phyloP scores from a whole-genome alignment of 2,329 filamentous ascomycete genomes.

The Phyllosticta capitalensis region DNA sequence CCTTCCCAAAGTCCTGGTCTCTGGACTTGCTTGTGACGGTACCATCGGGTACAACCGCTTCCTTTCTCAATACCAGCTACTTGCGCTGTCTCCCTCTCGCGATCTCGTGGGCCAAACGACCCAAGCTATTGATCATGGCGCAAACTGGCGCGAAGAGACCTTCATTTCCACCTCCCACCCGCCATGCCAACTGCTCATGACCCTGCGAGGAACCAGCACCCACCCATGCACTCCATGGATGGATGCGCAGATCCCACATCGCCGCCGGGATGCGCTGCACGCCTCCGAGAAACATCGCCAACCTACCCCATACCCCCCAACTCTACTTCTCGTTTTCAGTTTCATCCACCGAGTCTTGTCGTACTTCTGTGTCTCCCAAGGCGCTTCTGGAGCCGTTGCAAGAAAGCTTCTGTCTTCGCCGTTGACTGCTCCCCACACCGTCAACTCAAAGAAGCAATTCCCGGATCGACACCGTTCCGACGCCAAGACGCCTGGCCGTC shows the following conservation, averaged over 20 bases:
- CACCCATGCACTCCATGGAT: not conserved
- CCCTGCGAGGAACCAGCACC: not conserved
- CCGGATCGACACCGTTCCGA: not conserved
- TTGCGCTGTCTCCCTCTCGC: not conserved
- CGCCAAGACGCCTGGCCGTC: not conserved
- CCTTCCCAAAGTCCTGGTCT: not conserved
- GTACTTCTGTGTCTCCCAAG: not conserved
- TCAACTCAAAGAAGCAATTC: not conserved
- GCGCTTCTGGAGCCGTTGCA: not conserved
- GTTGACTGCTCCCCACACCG: not conserved
- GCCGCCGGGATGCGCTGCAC: not conserved
- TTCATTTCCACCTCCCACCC: not conserved
- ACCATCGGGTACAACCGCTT: not conserved
- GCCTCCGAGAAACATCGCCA: not conserved
- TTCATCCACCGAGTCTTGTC: not conserved
- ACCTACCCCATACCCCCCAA: not conserved
- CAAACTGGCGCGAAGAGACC: not conserved
- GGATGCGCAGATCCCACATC: not conserved
- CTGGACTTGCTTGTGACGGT: not conserved
- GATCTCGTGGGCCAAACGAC: not conserved
- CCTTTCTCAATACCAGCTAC: not conserved
- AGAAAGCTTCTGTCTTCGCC: not conserved
- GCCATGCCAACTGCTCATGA: not conserved
- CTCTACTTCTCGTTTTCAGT: not conserved
- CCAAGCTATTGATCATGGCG: not conserved